These are phyloP conservation scores for Yueomyces sinensis DNA, from an alignment of 805 yeast genomes.

Conservation along the genomic window DNA sequence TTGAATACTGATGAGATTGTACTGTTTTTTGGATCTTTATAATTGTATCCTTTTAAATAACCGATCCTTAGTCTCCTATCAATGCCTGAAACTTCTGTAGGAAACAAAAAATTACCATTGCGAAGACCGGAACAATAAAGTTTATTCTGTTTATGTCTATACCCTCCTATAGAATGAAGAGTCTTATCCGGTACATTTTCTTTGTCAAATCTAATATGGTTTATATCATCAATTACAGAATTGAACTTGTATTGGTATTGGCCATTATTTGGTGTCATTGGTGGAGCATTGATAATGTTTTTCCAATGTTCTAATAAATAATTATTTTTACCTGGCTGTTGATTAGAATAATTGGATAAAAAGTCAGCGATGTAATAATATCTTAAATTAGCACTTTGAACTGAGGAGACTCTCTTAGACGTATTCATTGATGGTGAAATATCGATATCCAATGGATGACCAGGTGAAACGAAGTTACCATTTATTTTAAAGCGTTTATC, in stretches of 20 bases:
- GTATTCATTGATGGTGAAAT: background rate
- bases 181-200: background rate
- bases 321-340: background rate
- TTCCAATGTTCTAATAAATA: background rate
- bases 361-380: background rate
- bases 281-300: background rate
- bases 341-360: too few species aligned
- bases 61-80: background rate
- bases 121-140: background rate
- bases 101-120: background rate
- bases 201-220: background rate
- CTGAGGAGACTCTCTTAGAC: background rate
- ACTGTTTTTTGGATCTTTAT: background rate
- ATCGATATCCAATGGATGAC: background rate
- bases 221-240: background rate
- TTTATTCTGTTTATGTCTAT: background rate
- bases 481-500: slow-evolving; percentile 1
- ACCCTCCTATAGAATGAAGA: background rate
- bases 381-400: background rate
- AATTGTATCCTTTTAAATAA: background rate
- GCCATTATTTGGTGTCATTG: background rate
- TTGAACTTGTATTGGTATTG: background rate
- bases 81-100: background rate
- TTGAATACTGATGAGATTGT: background rate
- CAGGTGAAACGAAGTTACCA: background rate